phyloP scores from a whole-genome alignment of 148 eudicot species.

The Rhododendron ovatum region DNA sequence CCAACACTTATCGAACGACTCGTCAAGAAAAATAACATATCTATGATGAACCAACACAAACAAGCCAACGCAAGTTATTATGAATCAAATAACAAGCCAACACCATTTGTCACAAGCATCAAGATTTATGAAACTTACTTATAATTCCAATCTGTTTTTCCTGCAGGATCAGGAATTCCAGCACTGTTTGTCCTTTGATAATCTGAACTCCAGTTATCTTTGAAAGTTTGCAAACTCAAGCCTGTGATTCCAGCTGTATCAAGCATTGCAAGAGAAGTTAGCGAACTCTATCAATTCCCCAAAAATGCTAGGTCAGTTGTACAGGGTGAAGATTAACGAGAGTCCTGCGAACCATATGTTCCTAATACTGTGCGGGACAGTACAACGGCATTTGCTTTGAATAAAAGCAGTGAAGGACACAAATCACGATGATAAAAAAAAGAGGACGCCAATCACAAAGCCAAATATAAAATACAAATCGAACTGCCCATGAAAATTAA shows the following conservation, averaged over 20 bases:
- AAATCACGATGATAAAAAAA: not conserved
- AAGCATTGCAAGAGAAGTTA: conserved; percentile 20
- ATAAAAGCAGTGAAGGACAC: not conserved
- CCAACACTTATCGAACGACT: not conserved
- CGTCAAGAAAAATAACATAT: not conserved
- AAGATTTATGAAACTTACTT: conserved; percentile 48
- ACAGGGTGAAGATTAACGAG: not conserved
- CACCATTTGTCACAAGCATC: not conserved
- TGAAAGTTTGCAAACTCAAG: conserved; percentile 68
- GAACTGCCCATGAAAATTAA: not conserved
- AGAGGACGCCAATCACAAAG: not conserved
- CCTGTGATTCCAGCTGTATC: conserved; percentile 87
- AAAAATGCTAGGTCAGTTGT: not conserved
- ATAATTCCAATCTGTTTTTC: conserved; percentile 75
- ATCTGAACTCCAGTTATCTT: conserved; percentile 78
- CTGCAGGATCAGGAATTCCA: conserved; percentile 87
- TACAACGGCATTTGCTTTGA: not conserved
- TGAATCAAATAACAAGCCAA: not conserved
- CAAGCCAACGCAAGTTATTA: not conserved
- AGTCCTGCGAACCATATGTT: not conserved
- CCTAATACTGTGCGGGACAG: not conserved
- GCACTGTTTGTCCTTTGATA: conserved; percentile 82
- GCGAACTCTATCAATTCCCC: not conserved
- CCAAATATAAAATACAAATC: not conserved
- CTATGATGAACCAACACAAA: not conserved